Evolutionary conservation across 768 basidiomycete genomes (phyloP).

Genomic region (Chiua virens): DNA sequence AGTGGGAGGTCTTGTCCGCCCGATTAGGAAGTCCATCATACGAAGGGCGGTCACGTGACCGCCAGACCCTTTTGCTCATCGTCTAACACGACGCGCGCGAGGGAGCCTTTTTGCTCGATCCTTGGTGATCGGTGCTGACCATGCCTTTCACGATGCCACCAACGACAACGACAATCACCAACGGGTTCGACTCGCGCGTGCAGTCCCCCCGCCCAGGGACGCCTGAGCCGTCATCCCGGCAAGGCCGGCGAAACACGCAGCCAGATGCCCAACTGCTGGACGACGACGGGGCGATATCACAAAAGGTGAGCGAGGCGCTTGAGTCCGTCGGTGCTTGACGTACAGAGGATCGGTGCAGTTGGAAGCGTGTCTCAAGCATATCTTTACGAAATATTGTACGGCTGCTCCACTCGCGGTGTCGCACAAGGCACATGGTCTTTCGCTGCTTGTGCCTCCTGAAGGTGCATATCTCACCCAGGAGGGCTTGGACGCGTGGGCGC

Average conservation of each 20-base stretch:
- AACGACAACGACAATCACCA: slow-evolving; percentile 7
- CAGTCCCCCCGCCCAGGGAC: slow-evolving; percentile 58
- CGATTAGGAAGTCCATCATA: slow-evolving; percentile 11
- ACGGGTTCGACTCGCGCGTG: slow-evolving; percentile 24
- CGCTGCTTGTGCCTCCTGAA: slow-evolving; percentile 45
- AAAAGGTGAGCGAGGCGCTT: slow-evolving; percentile 44
- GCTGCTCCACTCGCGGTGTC: slow-evolving; percentile 33
- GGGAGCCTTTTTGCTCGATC: slow-evolving; percentile 13
- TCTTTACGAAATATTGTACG: slow-evolving; percentile 77
- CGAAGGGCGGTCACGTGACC: slow-evolving; percentile 19
- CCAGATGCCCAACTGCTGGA: slow-evolving; percentile 61
- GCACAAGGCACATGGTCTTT: slow-evolving; percentile 21
- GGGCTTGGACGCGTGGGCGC: slow-evolving; percentile 74
- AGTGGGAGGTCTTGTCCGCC: not conserved
- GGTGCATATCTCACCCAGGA: slow-evolving; percentile 58
- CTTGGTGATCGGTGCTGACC: slow-evolving; percentile 14
- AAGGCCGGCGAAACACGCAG: slow-evolving; percentile 54
- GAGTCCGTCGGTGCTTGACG: not conserved
- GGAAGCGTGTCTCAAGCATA: slow-evolving; percentile 68
- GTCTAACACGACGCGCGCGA: slow-evolving; percentile 24
- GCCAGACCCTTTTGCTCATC: slow-evolving; percentile 15
- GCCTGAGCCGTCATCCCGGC: slow-evolving; percentile 59
- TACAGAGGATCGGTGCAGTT: slow-evolving; percentile 41
- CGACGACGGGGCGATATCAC: slow-evolving; percentile 66
- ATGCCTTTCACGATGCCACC: slow-evolving; percentile 11